Evolutionary conservation across 2,329 filamentous ascomycete genomes (phyloP), one percentile per base, ranked within the genome.

Genomic region (Aspergillus sergii): DNA sequence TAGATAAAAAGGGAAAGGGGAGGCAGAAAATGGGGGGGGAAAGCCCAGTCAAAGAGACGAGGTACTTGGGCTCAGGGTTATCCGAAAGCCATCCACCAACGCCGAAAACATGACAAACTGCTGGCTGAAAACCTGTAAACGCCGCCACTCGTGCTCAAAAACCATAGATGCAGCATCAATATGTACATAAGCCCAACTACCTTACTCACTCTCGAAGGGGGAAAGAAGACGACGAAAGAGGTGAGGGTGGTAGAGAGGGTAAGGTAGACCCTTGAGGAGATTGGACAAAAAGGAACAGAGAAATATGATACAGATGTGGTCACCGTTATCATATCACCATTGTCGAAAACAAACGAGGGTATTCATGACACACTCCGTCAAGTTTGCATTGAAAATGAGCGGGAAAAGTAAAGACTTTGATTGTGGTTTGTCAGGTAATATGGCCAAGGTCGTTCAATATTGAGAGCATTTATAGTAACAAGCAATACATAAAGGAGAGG

Each of bases 161-260:
- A 60, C 28, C 26, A 41, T 41, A 53, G 30, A 64, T 41, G 54
- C 56, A 58, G 36, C 9, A 28, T n/a, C 39, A 45, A 51, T 64
- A 64, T 61, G 56, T 64, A 64, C 59, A 64, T 28, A 36, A 14
- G n/a, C n/a, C 50, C 50, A 39, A 34, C 59, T 61, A 55, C 19
- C 55, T 61, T 65, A 51, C 65, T 60, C 16, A 64, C 50, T 68
- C 57, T 36, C 32, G 65, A 57, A 36, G 5, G 34, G 14, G 34
- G 48, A 60, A 66, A 66, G 26, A 26, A 46, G 16, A 51, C 41
- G 50, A 26, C 11, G 21, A 55, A 61, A 51, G 59, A 55, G 46
- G 23, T 9, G 23, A 36, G 5, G 34, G 57, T 60, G 45, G 19
- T 12, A n/a, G 16, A 51, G 12, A 51, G 26, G 19, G n/a, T 23